Percentiles rank a stretch among this genome's conserved stretches.
Evolutionary conservation across 225 moss, liverwort and hornwort species (phyloP).

Genomic region (Physcomitrellopsis africana): DNA sequence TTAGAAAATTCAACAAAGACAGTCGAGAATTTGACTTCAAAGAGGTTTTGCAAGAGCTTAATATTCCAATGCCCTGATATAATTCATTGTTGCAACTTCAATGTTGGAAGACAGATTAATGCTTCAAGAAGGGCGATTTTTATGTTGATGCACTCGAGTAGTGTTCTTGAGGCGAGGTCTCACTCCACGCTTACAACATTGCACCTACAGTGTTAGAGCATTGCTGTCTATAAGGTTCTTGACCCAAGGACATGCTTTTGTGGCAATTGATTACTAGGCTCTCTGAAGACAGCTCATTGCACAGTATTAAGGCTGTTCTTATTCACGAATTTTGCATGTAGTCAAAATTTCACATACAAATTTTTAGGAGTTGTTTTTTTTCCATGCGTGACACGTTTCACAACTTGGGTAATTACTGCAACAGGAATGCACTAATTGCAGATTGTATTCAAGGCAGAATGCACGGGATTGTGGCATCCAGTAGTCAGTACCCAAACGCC

Average conservation of each 20-base stretch:
- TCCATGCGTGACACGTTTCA: no score
- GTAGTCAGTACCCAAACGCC: no score
- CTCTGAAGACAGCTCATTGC: background rate
- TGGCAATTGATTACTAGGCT: background rate
- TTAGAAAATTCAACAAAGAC: slow-evolving; percentile 60
- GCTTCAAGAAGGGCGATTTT: background rate
- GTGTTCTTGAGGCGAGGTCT: slow-evolving; percentile 3
- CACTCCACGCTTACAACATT: background rate
- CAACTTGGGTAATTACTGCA: no score
- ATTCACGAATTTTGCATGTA: background rate
- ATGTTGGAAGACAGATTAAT: background rate
- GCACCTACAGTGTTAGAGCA: background rate
- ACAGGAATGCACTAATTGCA: no score
- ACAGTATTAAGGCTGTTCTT: background rate
- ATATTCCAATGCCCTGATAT: slow-evolving; percentile 45
- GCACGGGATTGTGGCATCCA: no score
- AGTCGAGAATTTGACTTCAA: slow-evolving; percentile 64
- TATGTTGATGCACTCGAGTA: slow-evolving; percentile 1
- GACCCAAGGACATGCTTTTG: background rate
- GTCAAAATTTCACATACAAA: background rate
- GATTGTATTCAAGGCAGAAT: no score
- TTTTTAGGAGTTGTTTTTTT: background rate
- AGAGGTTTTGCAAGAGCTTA: slow-evolving; percentile 61
- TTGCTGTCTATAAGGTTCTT: slow-evolving; percentile 1
- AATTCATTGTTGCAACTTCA: background rate